Percentiles rank a stretch among this genome's conserved stretches.
These are phyloP conservation scores for Blastobotrys niveus DNA, from an alignment of 1,139 yeast genomes.

Conservation along the genomic window DNA sequence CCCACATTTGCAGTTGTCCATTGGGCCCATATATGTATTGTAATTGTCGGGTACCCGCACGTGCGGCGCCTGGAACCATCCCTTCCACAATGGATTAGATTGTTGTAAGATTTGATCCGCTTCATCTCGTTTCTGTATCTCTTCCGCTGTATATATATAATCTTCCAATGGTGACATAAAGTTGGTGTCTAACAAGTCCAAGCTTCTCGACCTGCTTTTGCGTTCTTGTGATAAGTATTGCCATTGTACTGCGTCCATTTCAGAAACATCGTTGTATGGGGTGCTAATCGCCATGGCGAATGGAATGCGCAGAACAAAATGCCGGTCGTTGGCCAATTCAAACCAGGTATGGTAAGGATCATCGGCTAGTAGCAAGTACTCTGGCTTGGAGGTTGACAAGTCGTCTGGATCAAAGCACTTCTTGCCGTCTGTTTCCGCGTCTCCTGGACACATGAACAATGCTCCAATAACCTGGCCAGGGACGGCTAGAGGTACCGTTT, in stretches of 20 bases:
- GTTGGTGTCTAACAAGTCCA: conserved; percentile 1
- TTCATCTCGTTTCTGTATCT: background rate
- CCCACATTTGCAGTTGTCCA: conserved; percentile 7
- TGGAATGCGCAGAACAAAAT: conserved; percentile 7
- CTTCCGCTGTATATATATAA: conserved; percentile 1
- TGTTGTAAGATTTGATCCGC: conserved; percentile 1
- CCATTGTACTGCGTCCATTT: conserved; percentile 2
- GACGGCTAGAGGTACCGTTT: conserved; percentile 5
- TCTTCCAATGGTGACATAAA: conserved; percentile 6
- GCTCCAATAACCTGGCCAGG: conserved; percentile 13
- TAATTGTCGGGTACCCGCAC: conserved; percentile 3
- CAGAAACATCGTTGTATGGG: background rate
- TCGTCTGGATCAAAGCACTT: conserved; percentile 6
- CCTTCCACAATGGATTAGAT: background rate
- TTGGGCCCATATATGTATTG: conserved; percentile 11
- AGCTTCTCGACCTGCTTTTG: background rate
- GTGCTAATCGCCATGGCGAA: conserved; percentile 11
- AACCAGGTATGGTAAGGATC: conserved; percentile 11
- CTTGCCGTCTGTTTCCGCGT: conserved; percentile 4
- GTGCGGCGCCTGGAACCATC: conserved; percentile 1
- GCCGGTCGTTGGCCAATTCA: conserved; percentile 10
- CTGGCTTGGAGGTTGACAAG: background rate
- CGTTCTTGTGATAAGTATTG: background rate
- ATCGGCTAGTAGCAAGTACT: conserved; percentile 7
- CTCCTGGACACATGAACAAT: conserved; percentile 10